Evolutionary conservation across 2,329 filamentous ascomycete species (phyloP).

Genomic region (Alternaria angustiovoidea): DNA sequence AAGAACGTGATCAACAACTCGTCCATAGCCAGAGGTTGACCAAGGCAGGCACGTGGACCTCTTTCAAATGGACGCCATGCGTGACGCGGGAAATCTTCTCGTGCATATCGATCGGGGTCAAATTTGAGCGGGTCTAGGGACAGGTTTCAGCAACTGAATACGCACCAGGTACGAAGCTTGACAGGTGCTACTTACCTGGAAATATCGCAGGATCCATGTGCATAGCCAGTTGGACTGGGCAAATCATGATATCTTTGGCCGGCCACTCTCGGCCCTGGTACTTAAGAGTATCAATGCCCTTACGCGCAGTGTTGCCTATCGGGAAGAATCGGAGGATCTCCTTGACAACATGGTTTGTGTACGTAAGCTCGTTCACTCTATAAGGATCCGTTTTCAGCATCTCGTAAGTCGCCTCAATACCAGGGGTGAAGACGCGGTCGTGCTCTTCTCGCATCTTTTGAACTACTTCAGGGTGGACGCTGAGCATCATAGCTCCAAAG

Average conservation of each 20-base stretch:
- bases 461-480: conserved; percentile 36
- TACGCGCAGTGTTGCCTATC: conserved; percentile 57
- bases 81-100: conserved; percentile 53
- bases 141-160: not conserved
- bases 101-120: conserved; percentile 50
- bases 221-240: conserved; percentile 51
- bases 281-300: conserved; percentile 46
- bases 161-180: not conserved
- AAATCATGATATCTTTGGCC: conserved; percentile 56
- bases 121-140: conserved; percentile 24
- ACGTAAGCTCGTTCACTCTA: conserved; percentile 61
- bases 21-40: conserved; percentile 63
- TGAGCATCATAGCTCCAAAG: conserved; percentile 44
- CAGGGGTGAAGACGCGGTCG: conserved; percentile 59
- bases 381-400: conserved; percentile 55
- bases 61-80: conserved; percentile 65
- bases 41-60: conserved; percentile 65
- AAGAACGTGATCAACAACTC: conserved; percentile 62
- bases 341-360: conserved; percentile 62
- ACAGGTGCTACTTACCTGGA: conserved; percentile 23
- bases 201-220: conserved; percentile 41
- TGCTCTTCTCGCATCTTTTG: conserved; percentile 57
- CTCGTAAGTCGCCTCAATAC: conserved; percentile 48
- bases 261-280: conserved; percentile 55
- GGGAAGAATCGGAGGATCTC: conserved; percentile 64